phyloP scores from a whole-genome alignment of 129 eudicot genomes.

The Lactuca sativa region DNA sequence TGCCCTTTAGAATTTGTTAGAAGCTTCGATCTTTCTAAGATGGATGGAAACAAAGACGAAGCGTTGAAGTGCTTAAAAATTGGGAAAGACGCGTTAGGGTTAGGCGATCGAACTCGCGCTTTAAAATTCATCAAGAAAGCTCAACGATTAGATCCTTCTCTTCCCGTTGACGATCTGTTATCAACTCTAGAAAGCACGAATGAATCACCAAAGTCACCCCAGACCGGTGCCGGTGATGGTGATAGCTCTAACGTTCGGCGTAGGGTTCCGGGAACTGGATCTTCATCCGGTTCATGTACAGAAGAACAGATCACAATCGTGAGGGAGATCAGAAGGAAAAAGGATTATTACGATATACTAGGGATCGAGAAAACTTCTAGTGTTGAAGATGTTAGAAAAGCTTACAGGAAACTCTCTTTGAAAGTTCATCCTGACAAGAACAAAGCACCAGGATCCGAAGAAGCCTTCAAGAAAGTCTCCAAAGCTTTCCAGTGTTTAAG shows the following conservation, averaged over 20 bases:
- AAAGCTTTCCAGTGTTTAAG: conserved; percentile 79
- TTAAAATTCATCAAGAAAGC: conserved; percentile 64
- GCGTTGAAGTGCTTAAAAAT: conserved; percentile 68
- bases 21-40: conserved; percentile 11
- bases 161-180: conserved; percentile 50
- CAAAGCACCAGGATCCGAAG: conserved; percentile 78
- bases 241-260: conserved; percentile 42
- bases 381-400: conserved; percentile 74
- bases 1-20: neutral
- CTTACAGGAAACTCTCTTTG: conserved; percentile 66
- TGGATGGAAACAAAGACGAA: conserved; percentile 93
- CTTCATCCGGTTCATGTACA: conserved; percentile 34
- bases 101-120: conserved; percentile 66
- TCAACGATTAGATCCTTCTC: conserved; percentile 65
- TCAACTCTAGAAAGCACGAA: conserved; percentile 20
- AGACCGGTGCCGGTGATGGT: conserved; percentile 14
- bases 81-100: conserved; percentile 51
- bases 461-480: conserved; percentile 70
- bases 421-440: conserved; percentile 91
- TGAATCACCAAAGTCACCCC: conserved; percentile 23
- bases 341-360: conserved; percentile 68
- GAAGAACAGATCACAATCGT: conserved; percentile 58
- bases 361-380: conserved; percentile 60
- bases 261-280: conserved; percentile 42
- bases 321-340: conserved; percentile 68